Evolutionary conservation across 495 filamentous ascomycete genomes (phyloP), one percentile per base, ranked within the genome.

Genomic region (Neurospora sp.): DNA sequence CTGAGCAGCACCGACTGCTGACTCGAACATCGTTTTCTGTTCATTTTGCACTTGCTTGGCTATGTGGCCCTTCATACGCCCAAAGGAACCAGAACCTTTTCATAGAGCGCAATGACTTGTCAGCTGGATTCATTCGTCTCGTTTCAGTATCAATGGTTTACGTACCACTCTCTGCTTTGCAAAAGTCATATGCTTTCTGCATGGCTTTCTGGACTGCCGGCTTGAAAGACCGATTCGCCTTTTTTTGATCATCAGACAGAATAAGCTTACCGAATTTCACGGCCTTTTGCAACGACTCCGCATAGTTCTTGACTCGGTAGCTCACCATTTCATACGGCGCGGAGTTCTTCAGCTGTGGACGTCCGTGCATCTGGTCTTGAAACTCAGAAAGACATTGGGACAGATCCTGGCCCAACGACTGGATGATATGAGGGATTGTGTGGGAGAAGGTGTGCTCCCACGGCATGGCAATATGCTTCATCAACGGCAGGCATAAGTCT

Each of bases 211-310:
- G 74, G 27, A 91, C 82, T 12, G 82, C 78, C 0, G 84, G 85
- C 12, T 78, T 82, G 70, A 89, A 86, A 53, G 85, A 80, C 18
- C 88, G 84, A 71, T 85, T 89, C 27, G 86, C 85, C 20, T 88
- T 85, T 40, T 84, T 82, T 73, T 89, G 88, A 1, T 76, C 16
- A n/a, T 44, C 18, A 38, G 72, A 72, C 5, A 75, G 81, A 70
- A 89, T 84, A 0, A 76, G 68, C 9, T 77, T 74, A 5, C 78
- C 77, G 31, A 85, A 75, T 1, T 71, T 72, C 18, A 78, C 70
- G 3, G 82, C 73, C 38, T 83, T 73, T 18, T 75, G 77, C 35
- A 89, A 79, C 5, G 77, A 72, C 6, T 76, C 68, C 39, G 83
- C 80, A 68, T 86, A 83, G 5, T 74, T 82, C 9, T 73, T 75